A percentile compares a stretch with the other conserved stretches of the same genome.
Evolutionary conservation across 768 basidiomycete species (phyloP).

Genomic region (Boletus eberwhitei): DNA sequence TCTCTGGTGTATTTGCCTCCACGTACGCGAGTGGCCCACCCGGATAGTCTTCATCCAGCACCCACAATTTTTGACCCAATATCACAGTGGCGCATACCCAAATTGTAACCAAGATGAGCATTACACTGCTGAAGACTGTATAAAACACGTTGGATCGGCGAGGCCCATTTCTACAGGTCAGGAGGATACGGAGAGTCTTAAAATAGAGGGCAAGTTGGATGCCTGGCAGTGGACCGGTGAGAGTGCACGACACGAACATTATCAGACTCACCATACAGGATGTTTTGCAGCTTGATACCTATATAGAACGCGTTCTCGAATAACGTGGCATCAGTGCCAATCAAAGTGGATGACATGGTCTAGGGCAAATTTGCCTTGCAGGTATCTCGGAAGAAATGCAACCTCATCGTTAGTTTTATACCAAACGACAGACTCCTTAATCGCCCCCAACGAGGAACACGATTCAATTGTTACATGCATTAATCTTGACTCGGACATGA

Average conservation of each 20-base stretch:
- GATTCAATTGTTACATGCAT: no score
- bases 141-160: slow-evolving; percentile 5
- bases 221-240: slow-evolving; percentile 4
- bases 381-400: no score
- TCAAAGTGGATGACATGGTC: not conserved
- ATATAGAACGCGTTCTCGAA: no score
- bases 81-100: slow-evolving; percentile 16
- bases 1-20: slow-evolving; percentile 15
- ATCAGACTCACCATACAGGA: no score
- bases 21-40: slow-evolving; percentile 34
- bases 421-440: no score
- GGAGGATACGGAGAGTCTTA: slow-evolving; percentile 6
- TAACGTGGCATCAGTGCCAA: not conserved
- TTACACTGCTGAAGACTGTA: slow-evolving; percentile 10
- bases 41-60: slow-evolving; percentile 29
- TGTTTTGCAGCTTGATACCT: no score
- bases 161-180: not conserved
- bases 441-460: no score
- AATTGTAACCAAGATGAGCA: slow-evolving; percentile 27
- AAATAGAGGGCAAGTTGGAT: slow-evolving; percentile 16
- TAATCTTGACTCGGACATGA: no score
- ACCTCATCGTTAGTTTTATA: no score
- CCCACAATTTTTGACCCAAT: slow-evolving; percentile 32
- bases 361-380: no score
- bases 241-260: not conserved